Conservation (phyloP, 306 rosid genomes). For the Psophocarpus tetragonolobus region DNA sequence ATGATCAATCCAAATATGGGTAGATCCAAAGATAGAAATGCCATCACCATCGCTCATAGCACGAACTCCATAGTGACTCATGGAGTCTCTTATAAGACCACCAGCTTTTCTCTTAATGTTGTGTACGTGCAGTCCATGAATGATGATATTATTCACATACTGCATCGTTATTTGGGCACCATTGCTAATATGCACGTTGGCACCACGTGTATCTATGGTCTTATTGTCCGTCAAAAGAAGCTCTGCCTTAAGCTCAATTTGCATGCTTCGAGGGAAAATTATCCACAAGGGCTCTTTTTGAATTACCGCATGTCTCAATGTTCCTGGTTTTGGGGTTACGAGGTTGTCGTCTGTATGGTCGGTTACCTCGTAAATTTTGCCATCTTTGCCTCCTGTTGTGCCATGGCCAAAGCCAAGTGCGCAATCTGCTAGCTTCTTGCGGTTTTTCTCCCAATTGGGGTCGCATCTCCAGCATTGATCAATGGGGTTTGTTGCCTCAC, state of each 20-base stretch:
- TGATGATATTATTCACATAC: constrained; percentile 47
- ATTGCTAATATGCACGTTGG: constrained; percentile 36
- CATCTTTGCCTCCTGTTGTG: constrained; percentile 49
- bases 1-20: constrained; percentile 56
- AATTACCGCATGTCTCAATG: constrained; percentile 38
- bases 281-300: constrained; percentile 50
- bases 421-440: constrained; percentile 47
- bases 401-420: constrained; percentile 40
- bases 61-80: constrained; percentile 38
- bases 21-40: constrained; percentile 43
- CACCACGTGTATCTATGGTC: constrained; percentile 57
- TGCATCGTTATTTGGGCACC: constrained; percentile 57
- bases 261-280: constrained; percentile 38
- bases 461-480: constrained; percentile 57
- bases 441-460: constrained; percentile 42
- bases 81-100: constrained; percentile 49
- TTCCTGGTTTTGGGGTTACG: constrained; percentile 43
- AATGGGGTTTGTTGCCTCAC: constrained; percentile 44
- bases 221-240: background rate
- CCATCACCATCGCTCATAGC: constrained; percentile 53
- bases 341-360: constrained; percentile 37
- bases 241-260: constrained; percentile 25
- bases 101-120: constrained; percentile 25
- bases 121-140: constrained; percentile 42
- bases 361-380: constrained; percentile 31